Percentiles rank a stretch among this genome's conserved stretches.
These are phyloP conservation scores for Takakia lepidozioides DNA, from an alignment of 225 moss, liverwort and hornwort genomes.

Conservation along the genomic window DNA sequence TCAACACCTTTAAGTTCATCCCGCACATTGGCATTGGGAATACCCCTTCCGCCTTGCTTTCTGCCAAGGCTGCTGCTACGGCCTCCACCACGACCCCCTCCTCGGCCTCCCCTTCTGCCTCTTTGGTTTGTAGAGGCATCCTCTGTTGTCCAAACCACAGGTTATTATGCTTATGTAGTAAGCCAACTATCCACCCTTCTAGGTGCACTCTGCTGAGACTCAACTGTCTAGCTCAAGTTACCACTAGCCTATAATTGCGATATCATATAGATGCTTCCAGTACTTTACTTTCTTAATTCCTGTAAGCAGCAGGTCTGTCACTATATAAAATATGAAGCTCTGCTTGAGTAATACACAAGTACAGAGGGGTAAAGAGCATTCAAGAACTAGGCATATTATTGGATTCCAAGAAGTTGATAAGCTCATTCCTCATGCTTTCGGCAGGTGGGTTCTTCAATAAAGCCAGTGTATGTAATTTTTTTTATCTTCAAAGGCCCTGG, in stretches of 20 bases:
- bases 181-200: not conserved
- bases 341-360: not conserved
- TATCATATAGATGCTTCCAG: not conserved
- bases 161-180: too few species aligned
- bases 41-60: conserved; percentile 40
- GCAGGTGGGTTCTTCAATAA: too few species aligned
- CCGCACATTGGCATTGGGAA: conserved; percentile 62
- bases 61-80: conserved; percentile 14
- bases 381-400: too few species aligned
- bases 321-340: not conserved
- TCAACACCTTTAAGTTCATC: conserved; percentile 84
- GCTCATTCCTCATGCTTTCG: too few species aligned
- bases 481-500: too few species aligned
- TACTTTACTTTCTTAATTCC: too few species aligned
- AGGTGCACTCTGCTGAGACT: not conserved
- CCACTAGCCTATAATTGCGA: not conserved
- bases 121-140: conserved; percentile 24
- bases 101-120: conserved; percentile 16
- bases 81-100: conserved; percentile 23
- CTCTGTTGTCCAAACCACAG: conserved; percentile 5
- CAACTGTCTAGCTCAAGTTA: not conserved
- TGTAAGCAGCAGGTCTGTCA: not conserved
- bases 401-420: too few species aligned
- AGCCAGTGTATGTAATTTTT: too few species aligned
- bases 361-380: not conserved